Evolutionary conservation across 1,284 basidiomycete genomes (phyloP), one percentile per base, ranked within the genome.

Genomic region (Leccinum pachyderme): DNA sequence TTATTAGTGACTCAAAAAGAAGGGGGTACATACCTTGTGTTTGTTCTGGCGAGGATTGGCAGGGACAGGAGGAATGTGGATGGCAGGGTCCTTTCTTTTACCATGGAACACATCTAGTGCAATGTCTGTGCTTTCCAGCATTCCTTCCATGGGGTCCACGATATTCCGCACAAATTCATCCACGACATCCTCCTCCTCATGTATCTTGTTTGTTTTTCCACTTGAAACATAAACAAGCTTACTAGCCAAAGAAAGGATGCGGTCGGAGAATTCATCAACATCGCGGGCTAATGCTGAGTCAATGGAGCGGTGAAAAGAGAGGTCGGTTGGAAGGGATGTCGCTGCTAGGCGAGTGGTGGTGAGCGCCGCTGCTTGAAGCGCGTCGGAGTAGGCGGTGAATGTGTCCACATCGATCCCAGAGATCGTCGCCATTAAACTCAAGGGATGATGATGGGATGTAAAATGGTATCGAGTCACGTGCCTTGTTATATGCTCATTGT

Each of bases 61-160:
- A 9, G 61, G 53, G 31, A 46, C 52, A 18, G 74, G 72, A 49
- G 84, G 82, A 31, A 88, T 73, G 9, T 77, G 73, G 54, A 89
- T 84, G 4, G 80, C 81, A 43, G 84, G 80, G 0, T 84, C 79
- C 66, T 87, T 92, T 53, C 77, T 81, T 61, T 81, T 78, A 2
- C 94, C 94, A 15, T 86, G 75, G 60, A 83, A 82, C 58, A 91
- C 83, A 66, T 98, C 95, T 37, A 98, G 71, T 59, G 84, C 86
- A 4, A 84, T 86, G 68, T 97, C 92, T 5, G 93, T 89, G 53
- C 84, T 81, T 72, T 98, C 96, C 54, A 97, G 74, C 53, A 98
- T 70, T 37, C 83, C 80, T 70, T 98, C 96, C 73, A 97, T 83
- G 0, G 84, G 76, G 67, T 95, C 92, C 15, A 93, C 87, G 0